A percentile compares a stretch with the other conserved stretches of the same genome.
Evolutionary conservation across 495 filamentous ascomycete species (phyloP).

Genomic region (Tuber indicum): DNA sequence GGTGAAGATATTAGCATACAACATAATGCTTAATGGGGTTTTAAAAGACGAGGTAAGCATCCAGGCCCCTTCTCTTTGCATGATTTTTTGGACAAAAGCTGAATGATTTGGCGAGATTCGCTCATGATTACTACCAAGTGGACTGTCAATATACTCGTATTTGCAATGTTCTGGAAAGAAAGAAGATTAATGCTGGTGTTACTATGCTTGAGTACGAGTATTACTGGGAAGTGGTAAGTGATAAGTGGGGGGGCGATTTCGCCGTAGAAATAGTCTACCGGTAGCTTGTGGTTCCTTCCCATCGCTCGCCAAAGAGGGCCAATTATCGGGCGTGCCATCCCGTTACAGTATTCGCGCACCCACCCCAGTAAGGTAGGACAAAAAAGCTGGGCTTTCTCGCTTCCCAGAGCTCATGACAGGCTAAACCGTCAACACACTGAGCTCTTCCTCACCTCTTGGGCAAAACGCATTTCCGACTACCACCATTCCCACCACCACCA

Average conservation of each 20-base stretch:
- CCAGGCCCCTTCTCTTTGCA: neutral
- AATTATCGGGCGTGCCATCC: conserved; percentile 1
- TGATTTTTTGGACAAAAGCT: neutral
- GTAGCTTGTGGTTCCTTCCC: neutral
- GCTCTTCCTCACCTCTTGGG: neutral
- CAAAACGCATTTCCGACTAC: neutral
- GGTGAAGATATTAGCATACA: conserved; percentile 20
- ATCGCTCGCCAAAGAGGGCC: neutral
- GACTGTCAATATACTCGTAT: neutral
- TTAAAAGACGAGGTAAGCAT: conserved; percentile 11
- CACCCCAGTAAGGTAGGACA: neutral
- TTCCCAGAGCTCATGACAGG: neutral
- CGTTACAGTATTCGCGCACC: neutral
- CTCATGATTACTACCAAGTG: neutral
- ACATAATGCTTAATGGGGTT: conserved; percentile 18
- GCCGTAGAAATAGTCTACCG: neutral
- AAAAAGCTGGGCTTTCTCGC: neutral
- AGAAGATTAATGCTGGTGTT: neutral
- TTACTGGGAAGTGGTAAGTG: neutral
- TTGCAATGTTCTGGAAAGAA: neutral
- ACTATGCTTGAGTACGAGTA: too few species aligned
- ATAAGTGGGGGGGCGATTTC: neutral
- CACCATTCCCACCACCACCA: neutral
- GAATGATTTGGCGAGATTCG: neutral
- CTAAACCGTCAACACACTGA: neutral